Evolutionary conservation across 495 filamentous ascomycete species (phyloP), one percentile per base, ranked within the genome.

Genomic region (Bryoglossum gracile): DNA sequence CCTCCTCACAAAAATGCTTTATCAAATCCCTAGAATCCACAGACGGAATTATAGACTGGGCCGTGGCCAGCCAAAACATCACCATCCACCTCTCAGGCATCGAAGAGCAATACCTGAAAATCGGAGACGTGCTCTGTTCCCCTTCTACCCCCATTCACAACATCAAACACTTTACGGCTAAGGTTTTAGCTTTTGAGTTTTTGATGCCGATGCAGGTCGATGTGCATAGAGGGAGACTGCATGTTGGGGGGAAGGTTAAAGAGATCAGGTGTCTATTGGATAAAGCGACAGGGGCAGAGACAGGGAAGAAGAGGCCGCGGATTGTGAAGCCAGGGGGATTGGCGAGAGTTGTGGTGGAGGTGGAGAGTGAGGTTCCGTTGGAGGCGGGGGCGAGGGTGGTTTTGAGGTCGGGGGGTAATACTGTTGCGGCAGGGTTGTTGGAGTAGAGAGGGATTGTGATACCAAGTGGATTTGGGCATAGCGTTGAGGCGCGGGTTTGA

Each of bases 41-140:
- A 53, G 73, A 78, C 17, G 80, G 84, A 33, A 16, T 25, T 3
- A 72, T 66, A 9, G 87, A 95, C 48, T 98, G 89, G 89, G 92
- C 89, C 3, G 89, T 96, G n/a, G 92, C 90, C 2, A 90, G 94
- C 11, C 89, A 96, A 58, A 94, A 94, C 46, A 78, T 84, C 8
- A 80, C 82, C 1, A 65, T 98, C 16, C 85, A 94, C 58, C 74
- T 98, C 44, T 73, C 77, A n/a, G 86, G 87, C 47, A 89, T 95
- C 59, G 89, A 96, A 51, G 74, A 83, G 1, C 74, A 84, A 13
- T 84, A 95, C 59, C 75, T 97, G 8, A 80, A 80, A 35, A 61
- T 81, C 8, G 92, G 92, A 9, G 91, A 98, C 58, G 84, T 96
- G 17, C 65, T 95, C 28, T 95, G 89, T 68, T 71, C 78, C 34